Percentiles rank a stretch among this genome's conserved stretches.
These are phyloP conservation scores for Pleurotus sapidus DNA, from an alignment of 768 basidiomycete species.

Conservation along the genomic window DNA sequence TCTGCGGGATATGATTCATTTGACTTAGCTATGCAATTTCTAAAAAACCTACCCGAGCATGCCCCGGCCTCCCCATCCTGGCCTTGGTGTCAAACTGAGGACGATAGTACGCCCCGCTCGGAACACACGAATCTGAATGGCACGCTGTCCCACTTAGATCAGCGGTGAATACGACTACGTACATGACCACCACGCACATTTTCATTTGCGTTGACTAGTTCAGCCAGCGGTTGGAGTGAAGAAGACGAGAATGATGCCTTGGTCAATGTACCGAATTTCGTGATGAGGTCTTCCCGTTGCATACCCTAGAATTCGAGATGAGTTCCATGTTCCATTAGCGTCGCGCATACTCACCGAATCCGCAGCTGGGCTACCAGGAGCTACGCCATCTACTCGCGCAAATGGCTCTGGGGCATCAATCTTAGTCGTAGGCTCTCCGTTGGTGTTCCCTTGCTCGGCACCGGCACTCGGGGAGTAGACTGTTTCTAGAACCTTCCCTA, in stretches of 20 bases:
- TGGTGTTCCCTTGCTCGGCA: neutral
- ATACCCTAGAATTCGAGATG: slow-evolving; percentile 49
- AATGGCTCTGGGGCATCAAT: slow-evolving; percentile 44
- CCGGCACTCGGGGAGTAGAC: slow-evolving; percentile 44
- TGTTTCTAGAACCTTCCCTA: slow-evolving; percentile 64
- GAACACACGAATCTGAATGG: slow-evolving; percentile 55
- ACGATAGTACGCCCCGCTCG: slow-evolving; percentile 44
- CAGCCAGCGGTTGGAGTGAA: slow-evolving; percentile 68
- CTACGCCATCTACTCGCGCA: slow-evolving; percentile 80
- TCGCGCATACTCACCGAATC: slow-evolving; percentile 55
- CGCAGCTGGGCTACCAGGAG: slow-evolving; percentile 78
- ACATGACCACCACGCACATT: slow-evolving; percentile 48
- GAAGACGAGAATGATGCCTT: slow-evolving; percentile 45
- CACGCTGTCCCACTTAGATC: slow-evolving; percentile 38
- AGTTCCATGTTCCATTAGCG: neutral
- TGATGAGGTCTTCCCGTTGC: slow-evolving; percentile 62
- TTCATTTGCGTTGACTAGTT: slow-evolving; percentile 74
- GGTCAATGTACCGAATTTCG: slow-evolving; percentile 70
- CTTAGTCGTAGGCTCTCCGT: slow-evolving; percentile 3
- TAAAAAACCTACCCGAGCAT: slow-evolving; percentile 63
- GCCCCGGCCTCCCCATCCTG: slow-evolving; percentile 87
- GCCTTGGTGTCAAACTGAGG: slow-evolving; percentile 63
- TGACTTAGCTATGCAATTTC: neutral
- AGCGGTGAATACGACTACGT: neutral
- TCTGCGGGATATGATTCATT: slow-evolving; percentile 25